Evolutionary conservation across 805 yeast genomes (phyloP), one percentile per base, ranked within the genome.

Genomic region (Dipodascopsis tothii): DNA sequence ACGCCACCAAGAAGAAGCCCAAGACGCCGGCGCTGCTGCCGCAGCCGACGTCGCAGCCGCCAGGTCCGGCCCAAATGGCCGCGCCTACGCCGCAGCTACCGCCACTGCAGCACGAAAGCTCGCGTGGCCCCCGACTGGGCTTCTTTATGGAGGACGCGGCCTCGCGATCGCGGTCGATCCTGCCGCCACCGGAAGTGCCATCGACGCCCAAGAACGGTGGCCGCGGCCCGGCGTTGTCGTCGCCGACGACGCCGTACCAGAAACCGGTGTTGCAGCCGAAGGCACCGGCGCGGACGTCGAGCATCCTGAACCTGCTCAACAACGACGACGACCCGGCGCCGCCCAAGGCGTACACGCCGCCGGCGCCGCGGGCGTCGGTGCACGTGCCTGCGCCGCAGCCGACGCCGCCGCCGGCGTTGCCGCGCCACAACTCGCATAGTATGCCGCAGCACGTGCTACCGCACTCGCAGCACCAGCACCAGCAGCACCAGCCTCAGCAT

Each of bases 201-300:
- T n/a, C n/a, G n/a, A n/a, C n/a, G n/a, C 30, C 14, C 30, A 25
- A 25, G 11, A 25, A 14, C 30, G 14, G 30, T 25, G 11, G 14
- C 30, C 14, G 9, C 30, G 11, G 14, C 30, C 30, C 30, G 9
- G 9, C 11, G 11, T 9, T 25, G 30, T n/a, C 30, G 14, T 25
- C 30, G 9, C 30, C 30, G 9, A 25, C 9, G 30, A 9, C 30
- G 14, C 30, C 9, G 14, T 14, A 25, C 14, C 30, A 25, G 30
- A 25, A 9, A 25, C 30, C 14, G 30, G n/a, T n/a, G n/a, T n/a
- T n/a, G n/a, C n/a, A n/a, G n/a, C n/a, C n/a, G n/a, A n/a, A n/a
- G n/a, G 32, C 45, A n/a, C 45, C 46, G 9, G 43, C 50, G 14
- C 41, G 35, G 36, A 41, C 28, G 38, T 42, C 50, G 19, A 48